phyloP scores from a whole-genome alignment of 768 basidiomycete species.

The Chlorophyllum brunneum region DNA sequence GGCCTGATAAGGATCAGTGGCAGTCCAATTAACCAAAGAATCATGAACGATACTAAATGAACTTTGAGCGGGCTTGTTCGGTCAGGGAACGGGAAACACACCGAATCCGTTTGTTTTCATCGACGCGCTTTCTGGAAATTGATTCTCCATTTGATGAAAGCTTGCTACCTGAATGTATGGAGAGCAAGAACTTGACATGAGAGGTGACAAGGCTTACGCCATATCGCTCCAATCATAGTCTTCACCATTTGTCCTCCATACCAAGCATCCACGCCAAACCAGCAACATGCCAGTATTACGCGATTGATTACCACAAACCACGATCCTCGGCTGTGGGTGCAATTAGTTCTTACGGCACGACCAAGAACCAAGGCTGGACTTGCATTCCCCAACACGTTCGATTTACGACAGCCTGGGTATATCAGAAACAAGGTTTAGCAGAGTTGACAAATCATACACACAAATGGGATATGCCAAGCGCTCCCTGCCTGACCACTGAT shows the following conservation, averaged over 20 bases:
- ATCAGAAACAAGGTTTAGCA: no score
- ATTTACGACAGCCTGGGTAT: slow-evolving; percentile 2
- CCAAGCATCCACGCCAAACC: slow-evolving; percentile 9
- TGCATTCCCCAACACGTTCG: slow-evolving; percentile 7
- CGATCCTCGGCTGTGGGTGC: not conserved
- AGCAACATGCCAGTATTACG: slow-evolving; percentile 7
- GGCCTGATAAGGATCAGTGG: slow-evolving; percentile 1
- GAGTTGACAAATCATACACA: not conserved
- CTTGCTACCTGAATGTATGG: not conserved
- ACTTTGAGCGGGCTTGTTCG: not conserved
- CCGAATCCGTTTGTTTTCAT: slow-evolving; percentile 4
- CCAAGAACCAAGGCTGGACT: not conserved
- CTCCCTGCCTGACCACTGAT: slow-evolving; percentile 2
- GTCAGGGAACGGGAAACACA: not conserved
- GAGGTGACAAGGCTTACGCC: not conserved
- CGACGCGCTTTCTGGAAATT: not conserved
- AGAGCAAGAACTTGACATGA: not conserved
- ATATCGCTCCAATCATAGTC: slow-evolving; percentile 7
- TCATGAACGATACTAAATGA: slow-evolving; percentile 1
- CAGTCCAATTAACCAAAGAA: not conserved
- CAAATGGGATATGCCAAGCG: slow-evolving; percentile 6
- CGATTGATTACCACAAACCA: slow-evolving; percentile 9
- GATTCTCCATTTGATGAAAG: slow-evolving; percentile 7
- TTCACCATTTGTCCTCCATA: slow-evolving; percentile 9
- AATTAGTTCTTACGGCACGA: not conserved